Base-by-base conservation (phyloP, 2,329 filamentous ascomycete species). In the Botrytis byssoidea region DNA sequence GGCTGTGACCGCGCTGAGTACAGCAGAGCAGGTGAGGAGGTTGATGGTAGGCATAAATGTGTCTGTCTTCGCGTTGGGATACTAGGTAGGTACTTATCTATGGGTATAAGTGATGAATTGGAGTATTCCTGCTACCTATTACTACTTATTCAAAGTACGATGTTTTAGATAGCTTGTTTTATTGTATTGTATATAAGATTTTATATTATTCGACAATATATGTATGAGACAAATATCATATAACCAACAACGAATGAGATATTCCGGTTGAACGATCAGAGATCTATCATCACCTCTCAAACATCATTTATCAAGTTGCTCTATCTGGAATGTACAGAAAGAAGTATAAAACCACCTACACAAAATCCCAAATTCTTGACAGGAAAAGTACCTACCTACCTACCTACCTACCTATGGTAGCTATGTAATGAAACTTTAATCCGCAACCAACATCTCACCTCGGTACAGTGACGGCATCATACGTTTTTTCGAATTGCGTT, bases 401-500 rank as follows among this genome's bases (percentile, higher is more conserved):
- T 37, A 37, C 8, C 7, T 37, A 37, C 8, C 37, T 37, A 37
- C 8, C 1, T 37, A 37, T 37, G 37, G 8, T 9, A 51, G 25
- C 44, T 46, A 22, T 46, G 64, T 37, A 51, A n/a, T 37, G 16
- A 10, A 66, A 12, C 32, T 35, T 8, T 35, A 22, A 48, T n/a
- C 44, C 44, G 12, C 25, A n/a, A 3, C 22, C 32, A 37, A 10
- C 64, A 37, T 18, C 32, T 35, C 25, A 8, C 5, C 29, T 48
- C 42, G 18, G 48, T 29, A 67, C 65, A 20, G 65, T 67, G 48
- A 68, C 65, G 65, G 57, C 65, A 68, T 68, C 1, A 42, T 42
- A 68, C 65, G 18, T 37, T 57, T n/a, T n/a, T 55, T 40, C 29
- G 4, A 22, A 14, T 40, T 48, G 32, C 12, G 14, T 55, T 55